phyloP scores from a whole-genome alignment of 2,329 filamentous ascomycete genomes.

The Setomelanomma holmii region DNA sequence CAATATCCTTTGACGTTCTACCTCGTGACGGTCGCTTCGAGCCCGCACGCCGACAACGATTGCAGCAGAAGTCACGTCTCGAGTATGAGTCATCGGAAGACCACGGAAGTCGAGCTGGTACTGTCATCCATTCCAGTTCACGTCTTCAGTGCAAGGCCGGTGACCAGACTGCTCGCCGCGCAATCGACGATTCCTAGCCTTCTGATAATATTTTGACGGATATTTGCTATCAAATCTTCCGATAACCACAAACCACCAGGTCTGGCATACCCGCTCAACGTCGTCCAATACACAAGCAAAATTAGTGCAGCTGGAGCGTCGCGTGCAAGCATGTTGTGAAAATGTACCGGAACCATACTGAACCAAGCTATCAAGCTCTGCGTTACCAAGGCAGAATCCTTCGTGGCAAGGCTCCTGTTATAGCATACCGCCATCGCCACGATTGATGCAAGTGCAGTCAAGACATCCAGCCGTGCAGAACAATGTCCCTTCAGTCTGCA shows the following conservation, averaged over 20 bases:
- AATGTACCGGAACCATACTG: slow-evolving; percentile 21
- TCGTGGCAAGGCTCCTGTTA: slow-evolving; percentile 18
- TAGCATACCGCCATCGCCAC: slow-evolving; percentile 25
- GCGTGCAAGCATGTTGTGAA: slow-evolving; percentile 21
- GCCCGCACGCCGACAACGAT: too few species aligned
- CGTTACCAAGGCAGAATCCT: slow-evolving; percentile 14
- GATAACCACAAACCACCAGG: slow-evolving; percentile 30
- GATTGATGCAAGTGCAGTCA: slow-evolving; percentile 29
- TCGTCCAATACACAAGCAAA: slow-evolving; percentile 33
- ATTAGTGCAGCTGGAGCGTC: slow-evolving; percentile 27
- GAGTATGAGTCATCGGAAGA: too few species aligned
- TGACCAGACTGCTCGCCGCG: too few species aligned
- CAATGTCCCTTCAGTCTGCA: slow-evolving; percentile 14
- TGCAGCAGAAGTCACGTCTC: too few species aligned
- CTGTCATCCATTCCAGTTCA: too few species aligned
- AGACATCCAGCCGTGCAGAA: too few species aligned
- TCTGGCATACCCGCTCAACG: slow-evolving; percentile 21
- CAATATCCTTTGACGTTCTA: too few species aligned
- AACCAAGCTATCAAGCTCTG: slow-evolving; percentile 28
- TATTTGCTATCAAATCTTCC: neutral
- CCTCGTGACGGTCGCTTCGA: too few species aligned
- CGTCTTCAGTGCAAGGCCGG: too few species aligned
- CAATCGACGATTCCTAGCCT: too few species aligned
- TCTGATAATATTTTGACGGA: too few species aligned
- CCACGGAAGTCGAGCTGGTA: too few species aligned